These are phyloP conservation scores for Zostera marina DNA, from an alignment of 116 monocot genomes.

Conservation along the genomic window DNA sequence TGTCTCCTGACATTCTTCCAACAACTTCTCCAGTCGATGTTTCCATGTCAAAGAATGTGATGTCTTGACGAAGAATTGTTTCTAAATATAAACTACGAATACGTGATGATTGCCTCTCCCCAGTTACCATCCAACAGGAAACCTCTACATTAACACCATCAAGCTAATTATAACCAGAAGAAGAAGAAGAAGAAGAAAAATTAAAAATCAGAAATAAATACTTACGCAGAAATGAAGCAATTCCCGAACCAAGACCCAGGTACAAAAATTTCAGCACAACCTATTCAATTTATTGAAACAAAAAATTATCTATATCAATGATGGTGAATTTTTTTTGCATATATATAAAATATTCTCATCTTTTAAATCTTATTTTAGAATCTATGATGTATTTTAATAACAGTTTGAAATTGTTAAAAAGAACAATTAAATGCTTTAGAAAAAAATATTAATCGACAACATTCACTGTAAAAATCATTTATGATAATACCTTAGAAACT, in stretches of 20 bases:
- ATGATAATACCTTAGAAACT: constrained; percentile 11
- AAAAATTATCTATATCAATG: too few species aligned
- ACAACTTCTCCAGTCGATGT: constrained; percentile 61
- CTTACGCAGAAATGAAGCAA: constrained; percentile 40
- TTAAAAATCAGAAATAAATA: not conserved
- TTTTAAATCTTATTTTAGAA: too few species aligned
- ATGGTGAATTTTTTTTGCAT: too few species aligned
- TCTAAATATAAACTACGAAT: constrained; percentile 53
- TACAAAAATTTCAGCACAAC: constrained; percentile 31
- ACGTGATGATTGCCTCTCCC: constrained; percentile 51
- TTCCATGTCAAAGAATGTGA: constrained; percentile 71
- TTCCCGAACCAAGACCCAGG: constrained; percentile 21
- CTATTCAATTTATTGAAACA: constrained; percentile 4
- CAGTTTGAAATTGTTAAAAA: too few species aligned
- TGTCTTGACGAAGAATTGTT: constrained; percentile 57
- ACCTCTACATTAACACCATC: constrained; percentile 30
- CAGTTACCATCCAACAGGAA: constrained; percentile 53
- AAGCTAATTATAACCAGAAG: not conserved
- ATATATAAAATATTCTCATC: too few species aligned
- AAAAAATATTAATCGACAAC: too few species aligned
- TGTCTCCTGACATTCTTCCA: constrained; percentile 74
- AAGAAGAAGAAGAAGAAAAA: too few species aligned
- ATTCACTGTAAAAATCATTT: too few species aligned
- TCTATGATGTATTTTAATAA: too few species aligned
- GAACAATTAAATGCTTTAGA: too few species aligned